Evolutionary conservation across 495 filamentous ascomycete genomes (phyloP).

Genomic region (Sordaria brevicollis): DNA sequence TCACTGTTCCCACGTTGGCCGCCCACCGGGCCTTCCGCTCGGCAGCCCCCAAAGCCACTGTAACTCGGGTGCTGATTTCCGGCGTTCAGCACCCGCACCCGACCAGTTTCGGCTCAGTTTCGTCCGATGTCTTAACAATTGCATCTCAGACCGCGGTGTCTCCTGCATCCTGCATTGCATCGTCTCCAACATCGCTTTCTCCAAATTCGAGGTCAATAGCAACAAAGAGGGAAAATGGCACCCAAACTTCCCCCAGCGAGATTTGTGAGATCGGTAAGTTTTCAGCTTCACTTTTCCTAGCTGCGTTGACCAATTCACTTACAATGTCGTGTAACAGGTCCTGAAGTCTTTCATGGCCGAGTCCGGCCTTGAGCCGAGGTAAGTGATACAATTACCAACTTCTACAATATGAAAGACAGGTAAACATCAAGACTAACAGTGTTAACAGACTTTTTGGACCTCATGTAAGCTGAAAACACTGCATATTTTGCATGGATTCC

Average conservation of each 20-base stretch:
- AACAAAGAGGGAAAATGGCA: slow-evolving; percentile 11
- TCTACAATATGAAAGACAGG: background rate
- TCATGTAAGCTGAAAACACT: slow-evolving; percentile 20
- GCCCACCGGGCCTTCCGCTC: background rate
- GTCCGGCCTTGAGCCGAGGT: slow-evolving; percentile 84
- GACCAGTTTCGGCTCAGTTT: too few species aligned
- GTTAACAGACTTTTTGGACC: slow-evolving; percentile 28
- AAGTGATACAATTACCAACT: slow-evolving; percentile 21
- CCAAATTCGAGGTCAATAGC: background rate
- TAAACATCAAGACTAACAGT: background rate
- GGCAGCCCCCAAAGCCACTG: background rate
- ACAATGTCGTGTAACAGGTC: slow-evolving; percentile 43
- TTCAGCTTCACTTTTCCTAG: background rate
- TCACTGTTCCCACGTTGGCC: background rate
- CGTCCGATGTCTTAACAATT: background rate
- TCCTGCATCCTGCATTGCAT: background rate
- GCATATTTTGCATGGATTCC: background rate
- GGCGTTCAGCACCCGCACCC: background rate
- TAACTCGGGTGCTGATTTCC: background rate
- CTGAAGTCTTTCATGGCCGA: slow-evolving; percentile 72
- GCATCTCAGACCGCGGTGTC: background rate
- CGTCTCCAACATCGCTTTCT: background rate
- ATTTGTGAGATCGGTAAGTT: slow-evolving; percentile 32
- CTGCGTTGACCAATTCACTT: background rate
- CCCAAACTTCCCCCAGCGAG: slow-evolving; percentile 21